Evolutionary conservation across 306 rosid genomes (phyloP).

Genomic region (Canavalia gladiata): DNA sequence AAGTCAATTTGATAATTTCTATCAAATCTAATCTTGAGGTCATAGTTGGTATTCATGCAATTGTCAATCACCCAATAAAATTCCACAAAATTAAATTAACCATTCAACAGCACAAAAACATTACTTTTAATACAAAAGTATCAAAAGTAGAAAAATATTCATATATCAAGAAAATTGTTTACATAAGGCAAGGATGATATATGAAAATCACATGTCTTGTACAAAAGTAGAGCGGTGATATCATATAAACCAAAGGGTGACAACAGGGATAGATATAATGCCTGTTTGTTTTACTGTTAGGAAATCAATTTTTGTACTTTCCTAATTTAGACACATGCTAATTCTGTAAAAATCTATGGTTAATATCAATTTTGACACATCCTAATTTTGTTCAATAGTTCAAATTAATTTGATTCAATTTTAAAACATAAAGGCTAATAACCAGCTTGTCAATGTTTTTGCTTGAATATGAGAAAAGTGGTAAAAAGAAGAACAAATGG

Average conservation of each 20-base stretch:
- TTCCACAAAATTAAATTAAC: constrained; percentile 4
- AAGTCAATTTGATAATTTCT: not conserved
- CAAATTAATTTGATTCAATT: no score
- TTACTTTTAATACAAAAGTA: not conserved
- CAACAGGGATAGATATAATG: not conserved
- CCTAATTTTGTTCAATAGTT: no score
- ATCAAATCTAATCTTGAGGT: constrained; percentile 20
- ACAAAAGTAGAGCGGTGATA: constrained; percentile 22
- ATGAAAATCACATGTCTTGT: not conserved
- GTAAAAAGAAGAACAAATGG: constrained; percentile 7
- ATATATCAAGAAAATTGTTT: not conserved
- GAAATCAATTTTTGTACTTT: no score
- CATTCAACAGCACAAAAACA: not conserved
- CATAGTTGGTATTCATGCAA: constrained; percentile 23
- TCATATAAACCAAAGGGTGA: not conserved
- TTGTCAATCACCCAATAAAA: constrained; percentile 6
- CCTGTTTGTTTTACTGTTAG: no score
- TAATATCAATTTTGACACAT: no score
- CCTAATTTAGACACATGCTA: no score
- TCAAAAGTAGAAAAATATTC: not conserved
- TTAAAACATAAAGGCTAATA: no score
- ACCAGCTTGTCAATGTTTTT: not conserved
- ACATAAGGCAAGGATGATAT: not conserved
- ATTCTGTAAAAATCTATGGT: no score
- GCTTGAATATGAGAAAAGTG: not conserved